These are phyloP conservation scores for Phytophthora quininea DNA, from an alignment of 352 stramenopile species.

Conservation along the genomic window DNA sequence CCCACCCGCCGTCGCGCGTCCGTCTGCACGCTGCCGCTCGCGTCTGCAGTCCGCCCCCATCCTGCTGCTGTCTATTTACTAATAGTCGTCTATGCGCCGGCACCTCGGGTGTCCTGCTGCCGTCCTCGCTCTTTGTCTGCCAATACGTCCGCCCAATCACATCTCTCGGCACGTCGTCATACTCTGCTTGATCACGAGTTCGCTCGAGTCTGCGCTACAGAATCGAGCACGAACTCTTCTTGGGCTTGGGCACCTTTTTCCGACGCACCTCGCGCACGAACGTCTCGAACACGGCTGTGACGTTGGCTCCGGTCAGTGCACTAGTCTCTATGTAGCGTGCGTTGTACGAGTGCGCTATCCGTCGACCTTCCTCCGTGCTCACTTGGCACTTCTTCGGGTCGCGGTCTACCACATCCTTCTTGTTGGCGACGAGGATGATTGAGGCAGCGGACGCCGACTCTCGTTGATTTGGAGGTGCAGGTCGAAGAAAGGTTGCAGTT, in stretches of 20 bases:
- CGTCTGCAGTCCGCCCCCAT: constrained; percentile 12
- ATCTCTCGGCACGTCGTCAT: background rate
- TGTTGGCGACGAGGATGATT: constrained; percentile 91
- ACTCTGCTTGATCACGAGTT: background rate
- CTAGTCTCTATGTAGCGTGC: constrained; percentile 90
- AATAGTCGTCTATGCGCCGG: constrained; percentile 42
- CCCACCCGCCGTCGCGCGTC: constrained; percentile 8
- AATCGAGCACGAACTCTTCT: constrained; percentile 76
- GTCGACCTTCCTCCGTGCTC: constrained; percentile 82
- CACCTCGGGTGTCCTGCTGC: constrained; percentile 19
- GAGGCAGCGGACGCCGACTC: constrained; percentile 70
- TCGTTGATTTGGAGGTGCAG: constrained; percentile 91
- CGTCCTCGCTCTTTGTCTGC: constrained; percentile 6
- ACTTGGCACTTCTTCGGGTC: constrained; percentile 85
- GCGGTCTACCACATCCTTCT: constrained; percentile 87
- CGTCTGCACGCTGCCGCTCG: background rate
- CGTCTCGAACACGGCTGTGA: constrained; percentile 88
- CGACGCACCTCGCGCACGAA: constrained; percentile 87
- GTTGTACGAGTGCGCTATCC: constrained; percentile 88
- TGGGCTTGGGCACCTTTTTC: constrained; percentile 78
- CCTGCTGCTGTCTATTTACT: constrained; percentile 45
- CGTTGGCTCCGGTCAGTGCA: constrained; percentile 83
- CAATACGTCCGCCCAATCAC: background rate
- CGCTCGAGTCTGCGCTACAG: constrained; percentile 41
- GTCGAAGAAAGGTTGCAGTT: constrained; percentile 90